phyloP scores from a whole-genome alignment of 2,329 filamentous ascomycete genomes.

The Chrysoporthe deuterocubensis region DNA sequence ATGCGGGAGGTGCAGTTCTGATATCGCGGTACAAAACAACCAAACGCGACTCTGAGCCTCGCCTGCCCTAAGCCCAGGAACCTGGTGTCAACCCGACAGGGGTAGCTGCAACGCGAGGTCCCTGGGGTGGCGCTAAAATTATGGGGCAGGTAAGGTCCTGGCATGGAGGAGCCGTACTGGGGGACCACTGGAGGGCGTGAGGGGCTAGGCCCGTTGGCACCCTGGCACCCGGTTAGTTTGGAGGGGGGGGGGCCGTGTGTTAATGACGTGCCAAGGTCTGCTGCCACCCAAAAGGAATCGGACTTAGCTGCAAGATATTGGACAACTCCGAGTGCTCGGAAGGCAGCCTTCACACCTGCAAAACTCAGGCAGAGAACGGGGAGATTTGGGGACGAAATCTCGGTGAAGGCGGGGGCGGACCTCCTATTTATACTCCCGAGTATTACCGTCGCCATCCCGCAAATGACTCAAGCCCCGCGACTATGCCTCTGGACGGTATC shows the following conservation, averaged over 20 bases:
- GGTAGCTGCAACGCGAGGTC: slow-evolving; percentile 17
- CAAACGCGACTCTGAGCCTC: slow-evolving; percentile 4
- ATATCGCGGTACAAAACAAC: slow-evolving; percentile 18
- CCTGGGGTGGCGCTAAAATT: slow-evolving; percentile 1
- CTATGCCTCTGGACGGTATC: neutral
- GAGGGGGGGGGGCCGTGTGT: neutral
- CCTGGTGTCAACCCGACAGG: slow-evolving; percentile 14
- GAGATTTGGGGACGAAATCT: slow-evolving; percentile 21
- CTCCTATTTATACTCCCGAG: slow-evolving; percentile 43
- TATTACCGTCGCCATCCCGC: slow-evolving; percentile 16
- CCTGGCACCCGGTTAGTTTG: neutral
- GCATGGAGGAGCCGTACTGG: neutral
- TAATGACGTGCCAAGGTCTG: neutral
- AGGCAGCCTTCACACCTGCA: slow-evolving; percentile 28
- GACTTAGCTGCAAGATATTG: slow-evolving; percentile 27
- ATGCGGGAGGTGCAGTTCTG: neutral
- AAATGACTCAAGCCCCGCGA: slow-evolving; percentile 26
- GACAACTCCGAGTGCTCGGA: slow-evolving; percentile 28
- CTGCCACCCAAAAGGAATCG: slow-evolving; percentile 14
- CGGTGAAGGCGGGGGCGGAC: slow-evolving; percentile 21
- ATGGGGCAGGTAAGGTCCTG: slow-evolving; percentile 1
- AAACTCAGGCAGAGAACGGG: slow-evolving; percentile 23
- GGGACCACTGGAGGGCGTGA: too few species aligned
- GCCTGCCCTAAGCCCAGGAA: slow-evolving; percentile 8
- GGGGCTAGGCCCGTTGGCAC: too few species aligned